Percentiles rank a stretch among this genome's conserved stretches.
Conservation (phyloP, 179 eudicot genomes). For the Drosera spatulata region DNA sequence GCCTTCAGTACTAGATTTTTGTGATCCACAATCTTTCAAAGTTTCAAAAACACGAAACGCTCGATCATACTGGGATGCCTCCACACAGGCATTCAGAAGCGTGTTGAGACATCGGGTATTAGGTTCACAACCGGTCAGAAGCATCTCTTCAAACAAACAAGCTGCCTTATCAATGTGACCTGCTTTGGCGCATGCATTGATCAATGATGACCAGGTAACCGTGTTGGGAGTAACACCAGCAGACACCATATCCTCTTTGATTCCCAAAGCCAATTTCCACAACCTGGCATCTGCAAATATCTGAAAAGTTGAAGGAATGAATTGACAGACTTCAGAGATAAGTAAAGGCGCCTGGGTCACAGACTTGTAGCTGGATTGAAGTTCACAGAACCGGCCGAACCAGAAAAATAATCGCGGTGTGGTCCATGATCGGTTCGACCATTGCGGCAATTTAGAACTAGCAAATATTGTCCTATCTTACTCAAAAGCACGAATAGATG, state of each 20-base stretch:
- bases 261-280: constrained; percentile 83
- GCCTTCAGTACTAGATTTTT: constrained; percentile 9
- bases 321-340: constrained; percentile 5
- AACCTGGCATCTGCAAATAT: constrained; percentile 84
- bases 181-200: constrained; percentile 87
- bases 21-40: constrained; percentile 55
- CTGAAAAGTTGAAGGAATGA: constrained; percentile 35
- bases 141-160: constrained; percentile 77
- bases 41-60: constrained; percentile 75
- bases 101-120: constrained; percentile 78
- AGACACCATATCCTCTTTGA: constrained; percentile 86
- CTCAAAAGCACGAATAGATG: too few relatives aligned
- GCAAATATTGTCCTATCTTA: too few relatives aligned
- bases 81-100: constrained; percentile 95
- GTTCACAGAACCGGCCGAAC: too few relatives aligned
- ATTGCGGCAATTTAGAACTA: too few relatives aligned
- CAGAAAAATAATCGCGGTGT: too few relatives aligned
- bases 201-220: constrained; percentile 88
- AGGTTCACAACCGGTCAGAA: constrained; percentile 72
- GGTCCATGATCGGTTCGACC: too few relatives aligned
- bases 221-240: constrained; percentile 86
- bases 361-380: too few relatives aligned
- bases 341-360: too few relatives aligned
- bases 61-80: constrained; percentile 79
- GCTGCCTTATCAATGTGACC: constrained; percentile 76